Base-by-base conservation (phyloP, 257 asterid species). In the Striga asiatica region DNA sequence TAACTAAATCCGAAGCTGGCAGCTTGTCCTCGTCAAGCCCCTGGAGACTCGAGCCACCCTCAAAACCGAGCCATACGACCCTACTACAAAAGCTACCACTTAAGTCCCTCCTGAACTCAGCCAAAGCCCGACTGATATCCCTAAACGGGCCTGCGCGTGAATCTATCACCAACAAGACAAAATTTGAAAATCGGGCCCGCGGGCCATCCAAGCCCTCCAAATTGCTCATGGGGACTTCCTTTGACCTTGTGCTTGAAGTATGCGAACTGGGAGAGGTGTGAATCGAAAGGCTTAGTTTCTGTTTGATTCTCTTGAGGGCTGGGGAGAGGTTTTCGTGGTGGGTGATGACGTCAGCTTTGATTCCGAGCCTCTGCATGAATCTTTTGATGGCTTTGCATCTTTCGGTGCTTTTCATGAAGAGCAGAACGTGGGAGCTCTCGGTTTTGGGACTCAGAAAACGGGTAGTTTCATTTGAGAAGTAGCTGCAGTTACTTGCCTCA, bases 21-120 rank as follows among this genome's bases (percentile, higher is more conserved):
- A 82, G 66, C 50, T 67, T 77, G 12, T 62, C 77, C 58, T 54
- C 77, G 13, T 71, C 76, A 10, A 83, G 70, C n/a, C 79, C 74
- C 1, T 51, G 66, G 12, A 74, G 43, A 19, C 18, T 57, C 2
- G 41, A 35, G 51, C 18, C 28, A 14, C 24, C 32, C 22, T 24
- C n/a, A 0, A 64, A 64, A 50, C 78, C 81, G 10, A 79, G 51
- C 94, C 96, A 89, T 43, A 81, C 82, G 25, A 89, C 83, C 54
- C 82, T 69, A 32, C 62, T 72, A 11, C 25, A 70, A 6, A 61
- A 70, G 17, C n/a, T 50, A 5, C 58, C 68, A 12, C 38, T 39
- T 0, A 71, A 56, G 28, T 79, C 88, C 61, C 68, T 75, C 52
- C 93, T 72, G 19, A 82, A 85, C 24, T 82, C 89, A 10, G 74